Percentiles rank a stretch among this genome's conserved stretches.
These are phyloP conservation scores for Rhazya stricta DNA, from an alignment of 257 asterid genomes.

Conservation along the genomic window DNA sequence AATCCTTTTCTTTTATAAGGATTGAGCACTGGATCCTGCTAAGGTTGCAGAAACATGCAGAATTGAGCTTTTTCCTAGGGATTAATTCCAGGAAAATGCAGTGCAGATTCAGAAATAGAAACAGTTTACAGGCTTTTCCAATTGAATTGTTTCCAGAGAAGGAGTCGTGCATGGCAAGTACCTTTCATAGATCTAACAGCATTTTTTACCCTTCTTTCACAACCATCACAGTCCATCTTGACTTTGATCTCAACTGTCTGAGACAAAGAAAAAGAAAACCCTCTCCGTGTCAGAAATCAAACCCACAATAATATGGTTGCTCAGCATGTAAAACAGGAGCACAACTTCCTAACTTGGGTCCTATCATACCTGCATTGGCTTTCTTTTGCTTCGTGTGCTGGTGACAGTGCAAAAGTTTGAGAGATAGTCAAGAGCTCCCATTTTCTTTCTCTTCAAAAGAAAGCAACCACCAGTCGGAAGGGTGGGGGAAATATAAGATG, in stretches of 20 bases:
- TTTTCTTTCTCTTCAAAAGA: slow-evolving; percentile 24
- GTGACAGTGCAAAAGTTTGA: slow-evolving; percentile 73
- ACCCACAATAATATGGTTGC: not conserved
- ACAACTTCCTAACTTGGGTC: not conserved
- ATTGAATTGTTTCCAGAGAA: not conserved
- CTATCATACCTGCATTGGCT: slow-evolving; percentile 64
- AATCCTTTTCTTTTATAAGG: not conserved
- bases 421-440: slow-evolving; percentile 91
- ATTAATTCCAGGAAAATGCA: not conserved
- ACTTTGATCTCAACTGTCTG: slow-evolving; percentile 91
- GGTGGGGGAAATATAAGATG: not conserved
- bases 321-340: not conserved
- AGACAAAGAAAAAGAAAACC: not conserved
- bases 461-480: slow-evolving; percentile 17
- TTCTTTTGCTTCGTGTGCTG: slow-evolving; percentile 57
- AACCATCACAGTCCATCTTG: slow-evolving; percentile 92
- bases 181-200: slow-evolving; percentile 74
- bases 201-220: slow-evolving; percentile 82
- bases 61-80: not conserved
- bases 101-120: not conserved
- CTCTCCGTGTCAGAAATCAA: not conserved
- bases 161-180: slow-evolving; percentile 7
- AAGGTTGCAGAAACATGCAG: too few relatives aligned
- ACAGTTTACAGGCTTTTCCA: not conserved
- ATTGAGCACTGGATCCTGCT: too few relatives aligned